Evolutionary conservation across 2,329 filamentous ascomycete species (phyloP), one percentile per base, ranked within the genome.

Genomic region (Aureobasidium uvarum): DNA sequence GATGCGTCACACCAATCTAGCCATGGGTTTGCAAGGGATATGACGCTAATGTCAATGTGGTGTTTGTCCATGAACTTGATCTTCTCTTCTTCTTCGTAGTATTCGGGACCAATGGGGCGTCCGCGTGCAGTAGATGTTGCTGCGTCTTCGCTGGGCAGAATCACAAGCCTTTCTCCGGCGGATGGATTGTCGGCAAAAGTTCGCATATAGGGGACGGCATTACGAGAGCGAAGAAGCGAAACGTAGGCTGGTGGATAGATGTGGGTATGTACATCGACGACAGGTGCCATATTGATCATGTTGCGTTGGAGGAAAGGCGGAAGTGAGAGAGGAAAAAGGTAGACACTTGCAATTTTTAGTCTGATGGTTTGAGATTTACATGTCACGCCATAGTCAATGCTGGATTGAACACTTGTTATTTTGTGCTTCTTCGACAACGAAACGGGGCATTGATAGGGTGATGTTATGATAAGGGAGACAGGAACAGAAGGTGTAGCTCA

Each of bases 21-120:
- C 93, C 93, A 97, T 0, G 93, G 93, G 73, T 97, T 97, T 16
- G 93, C 93, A 25, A 96, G 86, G 0, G 91, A 95, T 68, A 97
- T 86, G 59, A 96, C 90, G 1, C 90, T 95, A 69, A 89, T 86
- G 76, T 89, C 85, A 74, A 97, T 96, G 62, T 80, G 80, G 78
- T 97, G 93, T 18, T 83, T 85, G 75, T 92, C 84, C 93, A 97
- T 97, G 79, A 97, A 96, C 56, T 86, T 83, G 16, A 96, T 82
- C 74, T 96, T 97, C 71, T 91, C 83, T 18, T 81, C 79, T 66
- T 96, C 87, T 51, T 91, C 90, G 68, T 88, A 91, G 81, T 94
- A 97, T 72, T 93, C 90, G 0, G 86, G 81, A 25, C 92, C 94
- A 50, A 97, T 86, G 3, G 93, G 92, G 3, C 93, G 87, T 43